phyloP scores from a whole-genome alignment of 73 alveolate genomes.

The Uronychia binucleata region DNA sequence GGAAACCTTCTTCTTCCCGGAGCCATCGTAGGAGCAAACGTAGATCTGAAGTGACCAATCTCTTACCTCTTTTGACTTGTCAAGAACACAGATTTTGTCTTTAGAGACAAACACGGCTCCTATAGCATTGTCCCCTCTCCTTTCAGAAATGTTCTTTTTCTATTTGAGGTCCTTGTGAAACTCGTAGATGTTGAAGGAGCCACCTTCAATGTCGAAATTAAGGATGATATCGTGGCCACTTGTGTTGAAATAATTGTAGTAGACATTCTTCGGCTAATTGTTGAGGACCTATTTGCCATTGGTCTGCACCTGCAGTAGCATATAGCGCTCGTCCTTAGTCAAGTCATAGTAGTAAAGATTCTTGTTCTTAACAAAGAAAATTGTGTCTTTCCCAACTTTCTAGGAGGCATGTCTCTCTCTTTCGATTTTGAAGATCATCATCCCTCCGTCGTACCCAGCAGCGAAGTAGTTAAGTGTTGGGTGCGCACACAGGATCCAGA shows the following conservation, averaged over 20 bases:
- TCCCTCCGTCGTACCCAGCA: constrained; percentile 94
- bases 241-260: constrained; percentile 53
- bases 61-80: constrained; percentile 30
- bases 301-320: constrained; percentile 19
- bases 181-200: constrained; percentile 41
- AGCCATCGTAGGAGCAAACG: constrained; percentile 45
- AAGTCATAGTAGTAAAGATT: constrained; percentile 40
- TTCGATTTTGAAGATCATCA: constrained; percentile 95
- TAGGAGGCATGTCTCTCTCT: constrained; percentile 72
- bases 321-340: constrained; percentile 11
- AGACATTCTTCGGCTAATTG: constrained; percentile 52
- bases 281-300: constrained; percentile 54
- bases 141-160: constrained; percentile 19
- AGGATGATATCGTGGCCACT: constrained; percentile 28
- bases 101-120: constrained; percentile 59
- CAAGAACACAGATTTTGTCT: constrained; percentile 60
- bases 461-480: constrained; percentile 89
- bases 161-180: constrained; percentile 38
- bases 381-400: constrained; percentile 49
- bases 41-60: too few species aligned
- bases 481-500: constrained; percentile 95
- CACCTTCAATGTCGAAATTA: constrained; percentile 61
- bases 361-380: constrained; percentile 65
- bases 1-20: constrained; percentile 5
- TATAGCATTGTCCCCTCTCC: constrained; percentile 40